These are phyloP conservation scores for Pseudocercospora macadamiae DNA, from an alignment of 2,329 filamentous ascomycete genomes.

Conservation along the genomic window DNA sequence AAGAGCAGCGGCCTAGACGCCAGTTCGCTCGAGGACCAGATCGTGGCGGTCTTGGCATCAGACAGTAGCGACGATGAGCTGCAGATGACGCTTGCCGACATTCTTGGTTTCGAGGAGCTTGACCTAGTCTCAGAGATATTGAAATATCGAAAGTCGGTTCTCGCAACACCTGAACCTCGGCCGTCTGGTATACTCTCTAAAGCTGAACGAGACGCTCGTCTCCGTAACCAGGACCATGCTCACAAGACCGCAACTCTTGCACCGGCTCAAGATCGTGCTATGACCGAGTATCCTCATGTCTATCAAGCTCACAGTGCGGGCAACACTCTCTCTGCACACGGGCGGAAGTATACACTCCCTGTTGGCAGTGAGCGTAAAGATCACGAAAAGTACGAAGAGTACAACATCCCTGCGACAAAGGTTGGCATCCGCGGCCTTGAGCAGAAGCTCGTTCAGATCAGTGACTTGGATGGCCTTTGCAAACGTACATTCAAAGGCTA, in stretches of 20 bases:
- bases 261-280: constrained; percentile 69
- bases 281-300: constrained; percentile 86
- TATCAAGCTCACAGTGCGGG: constrained; percentile 83
- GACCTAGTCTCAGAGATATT: constrained; percentile 94
- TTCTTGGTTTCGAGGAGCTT: constrained; percentile 89
- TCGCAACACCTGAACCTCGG: constrained; percentile 46
- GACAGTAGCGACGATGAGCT: constrained; percentile 76
- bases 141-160: constrained; percentile 70
- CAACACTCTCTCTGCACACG: constrained; percentile 78
- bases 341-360: constrained; percentile 82
- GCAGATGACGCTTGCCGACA: constrained; percentile 86
- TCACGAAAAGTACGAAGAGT: constrained; percentile 81
- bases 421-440: constrained; percentile 73
- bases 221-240: constrained; percentile 74
- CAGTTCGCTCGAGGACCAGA: constrained; percentile 74
- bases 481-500: constrained; percentile 92
- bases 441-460: constrained; percentile 76
- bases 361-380: constrained; percentile 72
- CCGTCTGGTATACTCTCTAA: constrained; percentile 67
- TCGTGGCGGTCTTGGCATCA: constrained; percentile 73
- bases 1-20: constrained; percentile 68
- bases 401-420: constrained; percentile 78
- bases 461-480: constrained; percentile 85
- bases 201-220: constrained; percentile 75
- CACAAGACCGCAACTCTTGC: constrained; percentile 79